Base-by-base conservation (phyloP, 805 yeast species). In the Ogataea pilisensis region DNA sequence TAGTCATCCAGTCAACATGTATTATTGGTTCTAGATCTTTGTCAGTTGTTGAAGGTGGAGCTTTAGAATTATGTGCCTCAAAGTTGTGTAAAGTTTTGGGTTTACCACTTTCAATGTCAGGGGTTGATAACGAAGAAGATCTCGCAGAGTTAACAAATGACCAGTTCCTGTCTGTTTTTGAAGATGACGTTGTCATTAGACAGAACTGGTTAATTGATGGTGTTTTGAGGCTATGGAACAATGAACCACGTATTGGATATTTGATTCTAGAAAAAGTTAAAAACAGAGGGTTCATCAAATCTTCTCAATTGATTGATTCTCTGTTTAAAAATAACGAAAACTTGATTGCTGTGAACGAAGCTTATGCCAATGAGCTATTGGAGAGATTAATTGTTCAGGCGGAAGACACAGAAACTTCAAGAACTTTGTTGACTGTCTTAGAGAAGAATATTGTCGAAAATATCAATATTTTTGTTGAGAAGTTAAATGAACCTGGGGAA, bases 21-120 rank as follows among this genome's bases (percentile, higher is more conserved):
- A 81, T 81, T 50, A 81, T 88, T 43, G 97, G 98, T 12, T 82
- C 88, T 35, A 75, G 97, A 57, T 90, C 97, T 0, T 73, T 90
- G 32, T 86, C 91, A 0, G 89, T 84, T 53, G 80, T 82, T 29
- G 76, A 75, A 45, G 76, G 75, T 35, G 77, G 76, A 8, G 64
- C 65, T 5, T 41, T 61, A 17, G 63, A 61, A 37, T 44, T 63
- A n/a, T 47, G 56, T 33, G 57, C 58, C 9, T 53, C 45, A 2
- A 63, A 58, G 39, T 37, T 60, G 26, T 39, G 53, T 29, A 51
- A 53, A 29, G 49, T 60, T 14, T 34, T 62, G 3, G 62, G 63
- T 8, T 34, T 54, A 19, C 44, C 51, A 14, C 37, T 47, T 7
- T 31, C n/a, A 13, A 42, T 21, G 11, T 47, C 38, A n/a, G 47